Percentiles rank a stretch among this genome's conserved stretches.
Evolutionary conservation across 2,329 filamentous ascomycete species (phyloP).

Genomic region (Zelopaecilomyces penicillatus): DNA sequence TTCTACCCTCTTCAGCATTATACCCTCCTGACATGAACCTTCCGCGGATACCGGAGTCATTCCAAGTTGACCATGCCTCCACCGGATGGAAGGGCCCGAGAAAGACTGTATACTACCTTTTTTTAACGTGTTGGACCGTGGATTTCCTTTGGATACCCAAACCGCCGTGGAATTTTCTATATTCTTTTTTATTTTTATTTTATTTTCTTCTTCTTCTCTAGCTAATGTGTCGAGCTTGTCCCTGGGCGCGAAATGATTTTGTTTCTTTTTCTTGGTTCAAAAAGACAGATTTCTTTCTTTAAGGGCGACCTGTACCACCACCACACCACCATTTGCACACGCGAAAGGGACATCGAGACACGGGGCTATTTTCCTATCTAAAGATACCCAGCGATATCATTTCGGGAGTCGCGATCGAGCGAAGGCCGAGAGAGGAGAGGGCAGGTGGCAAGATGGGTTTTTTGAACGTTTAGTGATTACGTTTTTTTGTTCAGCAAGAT

Average conservation of each 20-base stretch:
- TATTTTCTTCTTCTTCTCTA: background rate
- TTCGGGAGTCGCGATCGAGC: conserved; percentile 8
- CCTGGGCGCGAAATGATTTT: conserved; percentile 7
- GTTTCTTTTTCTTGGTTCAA: conserved; percentile 4
- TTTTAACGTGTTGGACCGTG: conserved; percentile 3
- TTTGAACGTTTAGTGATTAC: background rate
- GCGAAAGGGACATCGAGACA: conserved; percentile 11
- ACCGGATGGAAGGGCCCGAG: conserved; percentile 8
- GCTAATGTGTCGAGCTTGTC: background rate
- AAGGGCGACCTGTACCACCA: conserved; percentile 14
- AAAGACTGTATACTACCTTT: conserved; percentile 9
- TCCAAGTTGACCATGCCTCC: conserved; percentile 3
- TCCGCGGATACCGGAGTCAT: conserved; percentile 6
- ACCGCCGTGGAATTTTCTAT: conserved; percentile 2
- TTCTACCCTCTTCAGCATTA: too few species aligned
- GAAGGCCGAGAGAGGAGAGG: background rate
- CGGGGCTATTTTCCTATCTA: conserved; percentile 25
- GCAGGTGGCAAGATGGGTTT: conserved; percentile 7
- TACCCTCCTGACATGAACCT: conserved; percentile 2
- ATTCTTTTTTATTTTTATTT: conserved; percentile 5
- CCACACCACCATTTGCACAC: conserved; percentile 5
- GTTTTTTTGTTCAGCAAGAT: background rate
- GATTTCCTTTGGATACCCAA: conserved; percentile 11
- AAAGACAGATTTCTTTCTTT: conserved; percentile 10
- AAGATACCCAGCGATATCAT: conserved; percentile 27